These are phyloP conservation scores for Jasminum sambac DNA, from an alignment of 257 asterid genomes.

Conservation along the genomic window DNA sequence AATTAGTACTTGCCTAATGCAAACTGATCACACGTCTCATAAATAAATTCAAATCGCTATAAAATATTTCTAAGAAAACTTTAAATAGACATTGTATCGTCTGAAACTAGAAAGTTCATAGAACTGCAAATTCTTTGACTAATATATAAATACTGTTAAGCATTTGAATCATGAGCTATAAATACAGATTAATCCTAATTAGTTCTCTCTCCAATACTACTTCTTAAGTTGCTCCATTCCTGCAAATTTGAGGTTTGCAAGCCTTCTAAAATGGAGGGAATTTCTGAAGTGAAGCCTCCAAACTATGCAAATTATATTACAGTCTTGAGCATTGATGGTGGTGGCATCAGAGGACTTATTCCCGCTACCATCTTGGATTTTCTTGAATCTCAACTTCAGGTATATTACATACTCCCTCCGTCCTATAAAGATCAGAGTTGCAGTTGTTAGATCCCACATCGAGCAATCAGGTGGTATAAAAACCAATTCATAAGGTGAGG, in stretches of 20 bases:
- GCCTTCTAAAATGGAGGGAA: conserved; percentile 22
- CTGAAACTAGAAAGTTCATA: not conserved
- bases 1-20: no score
- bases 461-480: no score
- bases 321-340: conserved; percentile 71
- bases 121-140: not conserved
- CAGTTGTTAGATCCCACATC: no score
- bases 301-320: conserved; percentile 35
- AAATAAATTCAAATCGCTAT: no score
- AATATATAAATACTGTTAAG: not conserved
- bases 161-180: not conserved
- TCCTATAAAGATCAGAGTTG: no score
- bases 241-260: not conserved
- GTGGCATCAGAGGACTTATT: conserved; percentile 58
- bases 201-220: not conserved
- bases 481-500: no score
- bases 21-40: no score
- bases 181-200: not conserved
- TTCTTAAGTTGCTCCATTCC: not conserved
- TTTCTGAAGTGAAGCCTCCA: conserved; percentile 33
- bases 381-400: conserved; percentile 56
- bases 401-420: not conserved
- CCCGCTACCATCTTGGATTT: conserved; percentile 48
- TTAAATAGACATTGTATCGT: not conserved
- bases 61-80: no score